Base-by-base conservation (phyloP, 495 filamentous ascomycete genomes). In the Lepraria neglecta region DNA sequence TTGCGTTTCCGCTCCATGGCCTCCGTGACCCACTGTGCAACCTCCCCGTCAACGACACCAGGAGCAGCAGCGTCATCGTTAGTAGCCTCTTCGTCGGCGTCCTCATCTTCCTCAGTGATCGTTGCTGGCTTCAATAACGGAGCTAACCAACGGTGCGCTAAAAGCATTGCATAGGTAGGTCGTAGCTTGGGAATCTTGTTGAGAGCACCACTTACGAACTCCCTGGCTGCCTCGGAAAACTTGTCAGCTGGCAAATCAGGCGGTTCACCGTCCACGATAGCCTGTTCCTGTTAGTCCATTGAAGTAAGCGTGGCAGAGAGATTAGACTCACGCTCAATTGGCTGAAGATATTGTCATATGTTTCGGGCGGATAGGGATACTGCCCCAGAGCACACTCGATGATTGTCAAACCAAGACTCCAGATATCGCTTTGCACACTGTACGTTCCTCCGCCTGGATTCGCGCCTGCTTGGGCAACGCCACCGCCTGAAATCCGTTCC, bases 291-390 rank as follows among this genome's bases (percentile, higher is more conserved):
- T 68, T n/a, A 59, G 64, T 27, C 35, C 54, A 47, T 40, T 27
- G 40, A 60, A 64, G 28, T 62, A 28, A 53, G 6, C 21, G 10
- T 19, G 28, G 9, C 21, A 14, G 17, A 48, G 21, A 24, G 15
- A 46, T 28, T 40, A 62, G 14, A 86, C 94, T 85, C 79, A 97
- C 94, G 70, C 88, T 92, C 57, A 99, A 77, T 71, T 99, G 94
- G 68, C 90, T 95, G 80, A 97, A 97, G 56, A 99, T 97, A 66
- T 96, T 97, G 71, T 92, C 92, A 68, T 95, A 99, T 0, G 95
- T 96, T 74, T 99, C 94, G 3, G 94, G 94, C 14, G 94, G 95
- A 69, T 99, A 99, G 4, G 94, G 94, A 70, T 99, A 99, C 64
- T 86, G 81, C 21, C 94, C 94, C 80, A 96, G 84, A 21, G 91